phyloP scores from a whole-genome alignment of 495 filamentous ascomycete genomes.

The Penicillium canescens region DNA sequence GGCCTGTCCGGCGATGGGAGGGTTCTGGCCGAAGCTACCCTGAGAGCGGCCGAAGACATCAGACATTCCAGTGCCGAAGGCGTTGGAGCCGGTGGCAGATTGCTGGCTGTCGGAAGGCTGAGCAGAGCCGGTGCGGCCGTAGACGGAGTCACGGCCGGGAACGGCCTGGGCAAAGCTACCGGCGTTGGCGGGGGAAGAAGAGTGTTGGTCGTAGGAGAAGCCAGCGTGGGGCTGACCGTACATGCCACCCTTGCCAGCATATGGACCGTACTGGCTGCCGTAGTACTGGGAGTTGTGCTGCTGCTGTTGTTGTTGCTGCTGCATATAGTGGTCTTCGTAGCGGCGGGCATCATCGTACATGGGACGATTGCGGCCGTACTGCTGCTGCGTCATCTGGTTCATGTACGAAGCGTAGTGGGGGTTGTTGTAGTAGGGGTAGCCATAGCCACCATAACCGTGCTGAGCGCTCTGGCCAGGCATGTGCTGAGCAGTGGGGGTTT shows the following conservation, averaged over 20 bases:
- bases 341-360: slow-evolving; percentile 58
- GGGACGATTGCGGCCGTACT: slow-evolving; percentile 53
- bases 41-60: slow-evolving; percentile 76
- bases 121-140: slow-evolving; percentile 71
- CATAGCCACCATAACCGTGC: slow-evolving; percentile 63
- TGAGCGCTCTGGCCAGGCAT: slow-evolving; percentile 55
- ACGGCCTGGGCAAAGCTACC: slow-evolving; percentile 68
- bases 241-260: slow-evolving; percentile 71
- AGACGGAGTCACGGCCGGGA: slow-evolving; percentile 72
- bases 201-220: slow-evolving; percentile 76
- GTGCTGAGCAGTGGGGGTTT: slow-evolving; percentile 62
- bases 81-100: slow-evolving; percentile 55
- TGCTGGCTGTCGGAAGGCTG: slow-evolving; percentile 71
- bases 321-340: slow-evolving; percentile 44
- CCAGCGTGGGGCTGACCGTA: slow-evolving; percentile 76
- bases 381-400: slow-evolving; percentile 59
- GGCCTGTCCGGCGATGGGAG: slow-evolving; percentile 64
- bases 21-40: slow-evolving; percentile 67
- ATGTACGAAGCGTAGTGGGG: slow-evolving; percentile 81
- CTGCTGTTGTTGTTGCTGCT: slow-evolving; percentile 32
- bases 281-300: slow-evolving; percentile 63
- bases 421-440: slow-evolving; percentile 77
- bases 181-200: slow-evolving; percentile 71
- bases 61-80: slow-evolving; percentile 68
- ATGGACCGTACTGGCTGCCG: slow-evolving; percentile 70